Evolutionary conservation across 495 filamentous ascomycete genomes (phyloP).

Genomic region (Astrocystis sublimbata): DNA sequence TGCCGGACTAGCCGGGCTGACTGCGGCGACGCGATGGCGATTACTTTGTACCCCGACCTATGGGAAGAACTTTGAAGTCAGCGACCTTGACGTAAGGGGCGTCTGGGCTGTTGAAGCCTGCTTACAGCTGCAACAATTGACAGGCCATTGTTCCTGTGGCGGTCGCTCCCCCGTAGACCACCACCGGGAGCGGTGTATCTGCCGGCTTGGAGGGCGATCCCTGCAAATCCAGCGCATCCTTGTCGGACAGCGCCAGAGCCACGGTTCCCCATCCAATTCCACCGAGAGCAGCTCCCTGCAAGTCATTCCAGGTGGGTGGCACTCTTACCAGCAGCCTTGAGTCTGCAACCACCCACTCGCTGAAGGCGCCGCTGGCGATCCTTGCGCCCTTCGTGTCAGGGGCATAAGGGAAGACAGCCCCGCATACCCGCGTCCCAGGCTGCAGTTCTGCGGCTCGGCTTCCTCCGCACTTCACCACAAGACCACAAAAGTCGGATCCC

Average conservation of each 20-base stretch:
- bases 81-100: neutral
- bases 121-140: slow-evolving; percentile 19
- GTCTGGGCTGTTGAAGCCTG: neutral
- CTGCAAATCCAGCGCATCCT: slow-evolving; percentile 6
- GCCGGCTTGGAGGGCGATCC: slow-evolving; percentile 14
- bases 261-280: slow-evolving; percentile 16
- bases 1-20: slow-evolving; percentile 7
- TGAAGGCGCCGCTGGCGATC: neutral
- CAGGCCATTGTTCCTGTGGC: slow-evolving; percentile 21
- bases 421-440: slow-evolving; percentile 17
- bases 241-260: slow-evolving; percentile 13
- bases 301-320: slow-evolving; percentile 14
- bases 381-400: neutral
- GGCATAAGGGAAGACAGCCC: slow-evolving; percentile 12
- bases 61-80: neutral
- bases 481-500: slow-evolving; percentile 51
- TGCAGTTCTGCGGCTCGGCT: neutral
- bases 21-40: slow-evolving; percentile 16
- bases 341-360: slow-evolving; percentile 7
- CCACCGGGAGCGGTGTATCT: slow-evolving; percentile 1
- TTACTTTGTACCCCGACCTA: slow-evolving; percentile 15
- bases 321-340: slow-evolving; percentile 5
- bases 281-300: slow-evolving; percentile 15
- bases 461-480: slow-evolving; percentile 36
- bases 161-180: slow-evolving; percentile 21